A percentile compares a stretch with the other conserved stretches of the same genome.
Conservation (phyloP, 306 rosid species). For the Cicer judaicum region DNA sequence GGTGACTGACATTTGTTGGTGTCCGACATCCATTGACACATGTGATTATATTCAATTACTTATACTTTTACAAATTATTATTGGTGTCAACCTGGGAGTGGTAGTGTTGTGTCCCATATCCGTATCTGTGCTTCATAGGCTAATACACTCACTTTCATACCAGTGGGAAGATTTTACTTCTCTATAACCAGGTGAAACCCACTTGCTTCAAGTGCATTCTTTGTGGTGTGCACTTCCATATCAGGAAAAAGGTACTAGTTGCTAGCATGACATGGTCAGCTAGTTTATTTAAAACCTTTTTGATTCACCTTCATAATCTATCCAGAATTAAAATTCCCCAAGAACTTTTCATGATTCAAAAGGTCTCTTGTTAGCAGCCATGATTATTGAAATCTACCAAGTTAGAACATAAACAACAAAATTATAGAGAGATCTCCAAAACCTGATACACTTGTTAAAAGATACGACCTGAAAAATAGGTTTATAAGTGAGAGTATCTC, state of each 20-base stretch:
- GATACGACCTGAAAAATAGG: too few species aligned
- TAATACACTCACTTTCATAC: conserved; percentile 21
- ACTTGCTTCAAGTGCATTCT: conserved; percentile 8
- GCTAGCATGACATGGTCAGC: conserved; percentile 7
- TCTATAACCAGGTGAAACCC: neutral
- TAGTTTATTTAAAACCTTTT: neutral
- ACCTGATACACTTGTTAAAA: neutral
- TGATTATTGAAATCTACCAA: neutral
- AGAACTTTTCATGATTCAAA: neutral
- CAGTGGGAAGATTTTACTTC: neutral
- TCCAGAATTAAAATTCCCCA: neutral
- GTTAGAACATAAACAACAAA: conserved; percentile 1
- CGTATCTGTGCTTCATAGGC: too few species aligned
- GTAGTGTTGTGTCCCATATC: too few species aligned
- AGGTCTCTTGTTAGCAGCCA: conserved; percentile 1
- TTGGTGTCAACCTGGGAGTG: too few species aligned
- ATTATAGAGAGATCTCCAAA: conserved; percentile 12
- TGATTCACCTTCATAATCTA: conserved; percentile 20
- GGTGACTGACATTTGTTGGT: too few species aligned
- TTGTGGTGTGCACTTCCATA: neutral
- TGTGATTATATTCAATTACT: too few species aligned
- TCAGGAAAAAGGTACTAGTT: conserved; percentile 12
- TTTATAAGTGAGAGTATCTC: too few species aligned
- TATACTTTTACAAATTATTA: too few species aligned
- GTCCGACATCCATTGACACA: neutral